phyloP scores from a whole-genome alignment of 2,329 filamentous ascomycete species.

The Dothistroma pini region DNA sequence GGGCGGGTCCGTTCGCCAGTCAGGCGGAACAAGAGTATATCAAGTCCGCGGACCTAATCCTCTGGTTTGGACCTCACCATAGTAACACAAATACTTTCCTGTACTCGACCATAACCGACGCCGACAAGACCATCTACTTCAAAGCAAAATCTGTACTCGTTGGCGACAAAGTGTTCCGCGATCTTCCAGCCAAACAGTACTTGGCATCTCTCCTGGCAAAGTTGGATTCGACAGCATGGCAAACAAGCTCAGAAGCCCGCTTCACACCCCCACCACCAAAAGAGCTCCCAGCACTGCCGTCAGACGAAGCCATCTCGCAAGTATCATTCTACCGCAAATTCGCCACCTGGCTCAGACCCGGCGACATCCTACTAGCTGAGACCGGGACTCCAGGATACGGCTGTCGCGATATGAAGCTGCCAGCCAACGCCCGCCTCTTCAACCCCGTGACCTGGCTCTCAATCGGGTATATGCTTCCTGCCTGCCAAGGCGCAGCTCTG shows the following conservation, averaged over 20 bases:
- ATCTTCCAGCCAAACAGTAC: conserved; percentile 21
- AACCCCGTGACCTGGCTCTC: conserved; percentile 72
- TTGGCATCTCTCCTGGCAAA: conserved; percentile 40
- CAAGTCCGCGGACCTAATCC: conserved; percentile 6
- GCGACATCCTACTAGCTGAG: conserved; percentile 79
- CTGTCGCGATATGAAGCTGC: conserved; percentile 81
- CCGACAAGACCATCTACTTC: conserved; percentile 36
- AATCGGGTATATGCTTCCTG: conserved; percentile 63
- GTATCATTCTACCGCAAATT: conserved; percentile 31
- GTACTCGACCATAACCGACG: conserved; percentile 38
- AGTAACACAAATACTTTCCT: conserved; percentile 30
- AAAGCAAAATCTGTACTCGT: conserved; percentile 33
- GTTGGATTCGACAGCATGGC: conserved; percentile 38
- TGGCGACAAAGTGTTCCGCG: conserved; percentile 34
- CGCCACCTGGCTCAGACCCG: conserved; percentile 63
- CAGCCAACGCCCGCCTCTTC: conserved; percentile 70
- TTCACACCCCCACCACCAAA: neutral
- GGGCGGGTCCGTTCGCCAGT: conserved; percentile 37
- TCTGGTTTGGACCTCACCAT: conserved; percentile 11
- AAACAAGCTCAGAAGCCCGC: neutral
- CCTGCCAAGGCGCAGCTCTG: conserved; percentile 66
- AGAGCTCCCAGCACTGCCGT: neutral
- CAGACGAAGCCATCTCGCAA: conserved; percentile 28
- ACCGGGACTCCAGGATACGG: conserved; percentile 87
- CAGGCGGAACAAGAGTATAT: conserved; percentile 8